Evolutionary conservation across 768 basidiomycete species (phyloP).

Genomic region (Mycena floridula): DNA sequence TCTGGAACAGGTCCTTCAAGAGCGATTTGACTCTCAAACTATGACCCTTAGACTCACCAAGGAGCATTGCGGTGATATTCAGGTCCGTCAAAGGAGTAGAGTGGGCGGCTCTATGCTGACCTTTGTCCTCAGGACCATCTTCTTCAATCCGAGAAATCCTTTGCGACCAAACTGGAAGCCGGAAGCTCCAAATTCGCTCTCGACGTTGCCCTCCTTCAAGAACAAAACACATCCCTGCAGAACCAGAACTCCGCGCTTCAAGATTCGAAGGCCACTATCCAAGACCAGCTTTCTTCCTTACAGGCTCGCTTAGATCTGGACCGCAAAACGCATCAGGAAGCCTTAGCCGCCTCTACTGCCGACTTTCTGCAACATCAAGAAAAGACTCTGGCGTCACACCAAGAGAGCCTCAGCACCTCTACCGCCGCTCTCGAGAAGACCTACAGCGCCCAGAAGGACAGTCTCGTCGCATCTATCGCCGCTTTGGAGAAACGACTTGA

Average conservation of each 20-base stretch:
- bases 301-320: no score
- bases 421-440: neutral
- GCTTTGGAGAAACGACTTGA: neutral
- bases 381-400: no score
- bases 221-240: neutral
- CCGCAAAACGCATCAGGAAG: no score
- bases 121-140: conserved; percentile 29
- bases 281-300: neutral
- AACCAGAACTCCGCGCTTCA: no score
- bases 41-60: conserved; percentile 47
- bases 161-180: conserved; percentile 19
- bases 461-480: neutral
- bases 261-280: neutral
- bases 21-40: conserved; percentile 54
- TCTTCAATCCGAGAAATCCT: conserved; percentile 24
- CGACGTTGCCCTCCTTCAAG: neutral
- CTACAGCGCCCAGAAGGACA: neutral
- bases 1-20: conserved; percentile 38
- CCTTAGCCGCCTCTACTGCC: no score
- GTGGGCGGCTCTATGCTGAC: conserved; percentile 1
- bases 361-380: no score
- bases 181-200: conserved; percentile 34
- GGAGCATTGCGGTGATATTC: conserved; percentile 47
- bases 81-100: conserved; percentile 18
- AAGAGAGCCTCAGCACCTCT: neutral